Conservation (phyloP, 2,329 filamentous ascomycete genomes). For the Verticillium tricorpus region DNA sequence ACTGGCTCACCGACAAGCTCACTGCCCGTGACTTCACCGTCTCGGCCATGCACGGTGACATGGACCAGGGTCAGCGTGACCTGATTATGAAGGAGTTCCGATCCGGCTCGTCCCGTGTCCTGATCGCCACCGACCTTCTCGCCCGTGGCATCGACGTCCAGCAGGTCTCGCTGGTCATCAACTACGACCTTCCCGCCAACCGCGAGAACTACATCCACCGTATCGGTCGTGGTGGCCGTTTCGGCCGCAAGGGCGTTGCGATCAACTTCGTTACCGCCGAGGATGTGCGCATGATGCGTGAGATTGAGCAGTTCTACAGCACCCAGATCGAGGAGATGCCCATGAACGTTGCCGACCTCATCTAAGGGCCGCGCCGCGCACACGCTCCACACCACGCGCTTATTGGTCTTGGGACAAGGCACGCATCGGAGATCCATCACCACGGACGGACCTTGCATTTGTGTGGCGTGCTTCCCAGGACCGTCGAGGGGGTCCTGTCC, state of each 20-base stretch:
- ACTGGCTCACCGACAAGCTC: conserved; percentile 99
- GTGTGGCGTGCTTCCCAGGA: conserved; percentile 9
- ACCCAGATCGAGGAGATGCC: conserved; percentile 99
- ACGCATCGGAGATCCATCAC: conserved; percentile 6
- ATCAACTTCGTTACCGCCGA: conserved; percentile 99
- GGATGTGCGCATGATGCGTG: conserved; percentile 99
- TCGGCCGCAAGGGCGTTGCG: conserved; percentile 99
- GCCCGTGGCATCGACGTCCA: conserved; percentile 99
- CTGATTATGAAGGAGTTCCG: conserved; percentile 99
- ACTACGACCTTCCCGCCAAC: conserved; percentile 98
- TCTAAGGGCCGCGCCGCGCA: conserved; percentile 41
- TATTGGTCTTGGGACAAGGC: conserved; percentile 1
- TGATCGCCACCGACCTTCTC: conserved; percentile 96
- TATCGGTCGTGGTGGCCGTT: conserved; percentile 98
- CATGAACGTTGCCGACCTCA: conserved; percentile 81
- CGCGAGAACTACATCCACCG: conserved; percentile 99
- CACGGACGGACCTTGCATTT: conserved; percentile 9
- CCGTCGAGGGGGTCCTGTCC: conserved; percentile 6
- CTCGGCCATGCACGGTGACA: conserved; percentile 99
- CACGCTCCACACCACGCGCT: conserved; percentile 8
- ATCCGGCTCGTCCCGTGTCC: conserved; percentile 94
- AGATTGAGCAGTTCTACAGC: conserved; percentile 99
- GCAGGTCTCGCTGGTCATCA: conserved; percentile 99
- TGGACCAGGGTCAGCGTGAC: conserved; percentile 97
- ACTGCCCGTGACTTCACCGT: conserved; percentile 98